Evolutionary conservation across 2,329 filamentous ascomycete species (phyloP).

Genomic region (Orbilia blumenaviensis): DNA sequence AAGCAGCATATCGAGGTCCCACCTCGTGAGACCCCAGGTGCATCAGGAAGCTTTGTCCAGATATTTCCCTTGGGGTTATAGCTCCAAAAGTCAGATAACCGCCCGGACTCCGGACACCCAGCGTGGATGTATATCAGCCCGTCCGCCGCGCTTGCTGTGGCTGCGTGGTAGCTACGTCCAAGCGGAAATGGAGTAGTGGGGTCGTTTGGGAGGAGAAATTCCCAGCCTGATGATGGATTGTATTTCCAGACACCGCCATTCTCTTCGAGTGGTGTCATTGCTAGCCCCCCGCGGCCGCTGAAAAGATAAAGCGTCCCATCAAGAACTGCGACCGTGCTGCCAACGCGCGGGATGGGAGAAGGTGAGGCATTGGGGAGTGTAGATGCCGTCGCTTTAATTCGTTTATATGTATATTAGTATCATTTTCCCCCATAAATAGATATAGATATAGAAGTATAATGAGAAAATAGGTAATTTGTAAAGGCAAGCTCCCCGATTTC

Average conservation of each 20-base stretch:
- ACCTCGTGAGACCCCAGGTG: conserved; percentile 73
- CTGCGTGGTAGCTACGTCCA: conserved; percentile 74
- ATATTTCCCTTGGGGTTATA: conserved; percentile 72
- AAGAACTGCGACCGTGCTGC: conserved; percentile 75
- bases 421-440: not conserved
- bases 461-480: no score
- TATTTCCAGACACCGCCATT: conserved; percentile 79
- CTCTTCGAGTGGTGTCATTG: conserved; percentile 77
- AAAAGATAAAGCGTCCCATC: conserved; percentile 79
- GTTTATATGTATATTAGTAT: not conserved
- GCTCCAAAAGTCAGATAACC: conserved; percentile 77
- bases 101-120: conserved; percentile 72
- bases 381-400: not conserved
- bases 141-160: conserved; percentile 67
- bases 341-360: conserved; percentile 75
- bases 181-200: conserved; percentile 65
- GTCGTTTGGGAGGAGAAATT: conserved; percentile 68
- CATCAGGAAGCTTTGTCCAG: conserved; percentile 75
- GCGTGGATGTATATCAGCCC: conserved; percentile 77
- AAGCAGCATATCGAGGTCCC: conserved; percentile 69
- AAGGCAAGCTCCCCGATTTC: no score
- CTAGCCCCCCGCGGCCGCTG: conserved; percentile 76
- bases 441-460: not conserved
- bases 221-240: conserved; percentile 74
- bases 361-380: conserved; percentile 40